Base-by-base conservation (phyloP, 305 asterid genomes). In the Euphrasia arctica region DNA sequence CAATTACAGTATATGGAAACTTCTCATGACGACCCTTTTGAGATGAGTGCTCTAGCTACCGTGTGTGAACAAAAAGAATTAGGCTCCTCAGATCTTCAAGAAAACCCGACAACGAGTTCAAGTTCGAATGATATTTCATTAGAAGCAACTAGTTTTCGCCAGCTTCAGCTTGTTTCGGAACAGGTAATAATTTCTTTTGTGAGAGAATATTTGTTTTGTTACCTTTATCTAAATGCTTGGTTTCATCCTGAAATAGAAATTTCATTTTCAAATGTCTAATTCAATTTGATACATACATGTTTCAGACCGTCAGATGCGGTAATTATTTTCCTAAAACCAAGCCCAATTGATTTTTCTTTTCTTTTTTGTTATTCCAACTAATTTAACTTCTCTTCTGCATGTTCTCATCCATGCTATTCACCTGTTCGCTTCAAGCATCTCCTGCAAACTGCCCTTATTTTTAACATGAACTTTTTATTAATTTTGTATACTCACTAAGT, bases 81-180 rank as follows among this genome's bases (percentile, higher is more conserved):
- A 69, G 83, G 75, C 67, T 68, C 88, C 67, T 82, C 88, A 18
- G 63, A 67, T 55, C 50, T 71, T 72, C 85, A 75, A 70, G 89
- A 76, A 71, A 63, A 78, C 66, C 72, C 85, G 41, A 66, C 79
- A 3, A 56, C 55, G 71, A 75, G 70, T 74, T 78, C 85, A 9
- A 82, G 75, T 50, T 61, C 71, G 56, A 78, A 78, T 78, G 93
- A 84, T 72, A 75, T 67, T 69, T 84, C 95, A 66, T 79, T 64
- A 32, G 95, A 84, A 77, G 96, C 88, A 47, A 77, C 83, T 72
- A 77, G 86, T 72, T 84, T 90, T 72, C 80, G 71, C 68, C 96
- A 80, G 80, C 97, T 90, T 69, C 91, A 83, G 76, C 88, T 63
- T 70, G 87, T 83, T 67, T 80, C 76, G 79, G 83, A 78, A 65